These are phyloP conservation scores for Trifolium repens DNA, from an alignment of 306 rosid genomes.

Conservation along the genomic window DNA sequence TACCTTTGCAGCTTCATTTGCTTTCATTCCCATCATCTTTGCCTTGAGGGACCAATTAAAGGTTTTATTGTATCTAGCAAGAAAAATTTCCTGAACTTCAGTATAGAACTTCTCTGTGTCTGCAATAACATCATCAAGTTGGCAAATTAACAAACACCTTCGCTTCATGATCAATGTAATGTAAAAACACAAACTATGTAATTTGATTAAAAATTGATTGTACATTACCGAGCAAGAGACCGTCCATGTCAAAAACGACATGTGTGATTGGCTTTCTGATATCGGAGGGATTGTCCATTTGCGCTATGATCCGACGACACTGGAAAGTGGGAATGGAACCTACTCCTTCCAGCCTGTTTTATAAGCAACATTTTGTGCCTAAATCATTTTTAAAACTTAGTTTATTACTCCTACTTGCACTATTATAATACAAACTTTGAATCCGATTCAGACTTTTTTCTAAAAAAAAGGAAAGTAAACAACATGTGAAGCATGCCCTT, in stretches of 20 bases:
- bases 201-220: too few species aligned
- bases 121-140: slow-evolving; percentile 39
- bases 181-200: not conserved
- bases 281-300: slow-evolving; percentile 59
- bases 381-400: too few species aligned
- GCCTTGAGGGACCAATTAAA: slow-evolving; percentile 91
- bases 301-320: not conserved
- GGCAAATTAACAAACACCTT: not conserved
- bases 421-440: too few species aligned
- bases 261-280: slow-evolving; percentile 59
- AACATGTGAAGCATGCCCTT: too few species aligned
- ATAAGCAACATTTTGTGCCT: too few species aligned
- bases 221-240: slow-evolving; percentile 72
- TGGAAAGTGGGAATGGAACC: slow-evolving; percentile 4
- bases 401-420: too few species aligned
- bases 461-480: too few species aligned
- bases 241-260: slow-evolving; percentile 93
- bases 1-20: slow-evolving; percentile 82
- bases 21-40: slow-evolving; percentile 94
- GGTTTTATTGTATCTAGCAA: slow-evolving; percentile 76
- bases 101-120: slow-evolving; percentile 91
- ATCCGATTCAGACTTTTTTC: too few species aligned
- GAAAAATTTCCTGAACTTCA: slow-evolving; percentile 79
- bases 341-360: too few species aligned
- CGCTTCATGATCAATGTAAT: not conserved